phyloP scores from a whole-genome alignment of 1,284 basidiomycete genomes.

The Phylloboletellus chloephorus region DNA sequence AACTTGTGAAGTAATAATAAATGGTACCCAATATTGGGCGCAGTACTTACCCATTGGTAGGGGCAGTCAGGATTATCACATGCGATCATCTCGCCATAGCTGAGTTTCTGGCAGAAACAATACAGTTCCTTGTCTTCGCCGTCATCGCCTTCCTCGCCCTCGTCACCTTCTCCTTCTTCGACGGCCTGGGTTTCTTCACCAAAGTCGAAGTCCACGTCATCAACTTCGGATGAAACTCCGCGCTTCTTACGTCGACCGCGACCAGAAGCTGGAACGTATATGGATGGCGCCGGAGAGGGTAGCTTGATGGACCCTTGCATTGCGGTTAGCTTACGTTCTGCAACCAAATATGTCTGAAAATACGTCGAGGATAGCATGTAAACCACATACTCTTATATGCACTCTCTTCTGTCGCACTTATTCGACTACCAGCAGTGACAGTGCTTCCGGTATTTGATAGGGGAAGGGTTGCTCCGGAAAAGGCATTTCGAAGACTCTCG shows the following conservation, averaged over 20 bases:
- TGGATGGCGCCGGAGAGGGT: slow-evolving; percentile 35
- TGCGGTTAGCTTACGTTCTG: slow-evolving; percentile 31
- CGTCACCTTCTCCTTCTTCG: slow-evolving; percentile 42
- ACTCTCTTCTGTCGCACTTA: slow-evolving; percentile 23
- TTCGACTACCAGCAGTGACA: slow-evolving; percentile 12
- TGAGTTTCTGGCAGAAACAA: slow-evolving; percentile 62
- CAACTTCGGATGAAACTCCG: slow-evolving; percentile 32
- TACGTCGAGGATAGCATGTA: neutral
- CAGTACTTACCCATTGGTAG: slow-evolving; percentile 64
- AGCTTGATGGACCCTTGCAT: slow-evolving; percentile 33
- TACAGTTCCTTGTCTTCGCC: slow-evolving; percentile 55
- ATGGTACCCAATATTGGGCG: slow-evolving; percentile 1
- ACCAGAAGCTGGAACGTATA: slow-evolving; percentile 24
- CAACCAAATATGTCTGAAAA: slow-evolving; percentile 5
- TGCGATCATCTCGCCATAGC: slow-evolving; percentile 69
- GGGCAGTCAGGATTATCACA: slow-evolving; percentile 63
- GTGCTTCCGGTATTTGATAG: slow-evolving; percentile 7
- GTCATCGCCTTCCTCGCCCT: slow-evolving; percentile 43
- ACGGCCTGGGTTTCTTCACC: slow-evolving; percentile 31
- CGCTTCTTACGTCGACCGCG: slow-evolving; percentile 39
- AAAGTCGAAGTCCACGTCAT: slow-evolving; percentile 33
- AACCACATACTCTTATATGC: slow-evolving; percentile 29
- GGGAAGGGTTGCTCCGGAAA: slow-evolving; percentile 32
- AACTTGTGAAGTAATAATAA: slow-evolving; percentile 5
- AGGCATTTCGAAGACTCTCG: slow-evolving; percentile 42